Conservation (phyloP, 805 yeast genomes). For the Starmerella sp. region DNA sequence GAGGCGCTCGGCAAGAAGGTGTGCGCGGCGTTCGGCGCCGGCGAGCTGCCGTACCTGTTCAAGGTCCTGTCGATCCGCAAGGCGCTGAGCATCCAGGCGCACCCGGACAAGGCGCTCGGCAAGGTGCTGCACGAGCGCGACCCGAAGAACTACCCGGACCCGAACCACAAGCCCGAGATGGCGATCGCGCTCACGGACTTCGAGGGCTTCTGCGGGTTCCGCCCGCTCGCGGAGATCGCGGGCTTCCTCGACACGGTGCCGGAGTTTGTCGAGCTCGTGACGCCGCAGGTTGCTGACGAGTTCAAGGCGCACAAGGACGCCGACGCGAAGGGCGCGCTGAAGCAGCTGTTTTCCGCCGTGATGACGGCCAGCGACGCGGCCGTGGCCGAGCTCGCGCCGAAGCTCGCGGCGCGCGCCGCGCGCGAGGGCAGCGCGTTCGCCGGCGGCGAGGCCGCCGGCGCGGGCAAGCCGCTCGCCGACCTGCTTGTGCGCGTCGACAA, state of each 20-base stretch:
- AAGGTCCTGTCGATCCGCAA: conserved; percentile 88
- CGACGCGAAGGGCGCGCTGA: conserved; percentile 54
- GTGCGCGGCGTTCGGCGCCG: conserved; percentile 54
- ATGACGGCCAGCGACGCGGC: conserved; percentile 68
- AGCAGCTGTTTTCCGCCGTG: conserved; percentile 63
- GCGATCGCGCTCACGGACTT: conserved; percentile 92
- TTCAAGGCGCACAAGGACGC: conserved; percentile 32
- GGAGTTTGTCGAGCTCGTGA: conserved; percentile 63
- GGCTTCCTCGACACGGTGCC: conserved; percentile 59
- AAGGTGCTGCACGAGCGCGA: conserved; percentile 63
- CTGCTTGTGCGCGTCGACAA: conserved; percentile 65
- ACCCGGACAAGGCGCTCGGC: conserved; percentile 85
- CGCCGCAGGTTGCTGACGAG: conserved; percentile 49
- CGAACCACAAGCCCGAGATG: conserved; percentile 99
- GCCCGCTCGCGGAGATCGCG: conserved; percentile 73
- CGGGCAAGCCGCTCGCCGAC: conserved; percentile 47
- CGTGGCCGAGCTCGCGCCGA: conserved; percentile 47
- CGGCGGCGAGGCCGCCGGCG: conserved; percentile 26
- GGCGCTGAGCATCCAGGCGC: conserved; percentile 93
- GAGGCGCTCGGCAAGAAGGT: conserved; percentile 49
- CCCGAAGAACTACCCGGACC: conserved; percentile 93
- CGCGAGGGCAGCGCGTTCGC: conserved; percentile 28
- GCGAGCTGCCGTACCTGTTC: conserved; percentile 82
- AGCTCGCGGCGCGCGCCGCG: conserved; percentile 55
- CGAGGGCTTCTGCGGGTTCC: conserved; percentile 97